Evolutionary conservation across 164 flowering plant species (phyloP), one percentile per base, ranked within the genome.

Genomic region (Stephania cephalantha): DNA sequence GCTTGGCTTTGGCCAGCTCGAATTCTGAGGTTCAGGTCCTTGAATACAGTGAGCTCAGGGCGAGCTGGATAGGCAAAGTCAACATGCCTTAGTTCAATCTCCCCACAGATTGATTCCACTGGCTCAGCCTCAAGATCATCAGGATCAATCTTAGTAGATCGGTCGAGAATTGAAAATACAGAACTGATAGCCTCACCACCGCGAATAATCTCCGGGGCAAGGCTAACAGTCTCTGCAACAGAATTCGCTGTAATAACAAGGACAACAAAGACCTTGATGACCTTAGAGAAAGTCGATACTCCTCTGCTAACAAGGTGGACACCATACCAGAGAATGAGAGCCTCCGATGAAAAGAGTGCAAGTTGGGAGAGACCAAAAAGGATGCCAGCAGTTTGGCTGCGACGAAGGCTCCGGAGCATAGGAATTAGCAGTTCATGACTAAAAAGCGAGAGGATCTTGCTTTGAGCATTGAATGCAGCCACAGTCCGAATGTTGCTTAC

Each of bases 401-500:
- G 91, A 22, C 86, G 84, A 22, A 94, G 87, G 85, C 95, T 91
- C 46, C 78, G 84, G 1, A 44, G 79, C 72, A 90, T 94, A 1
- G 99, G 99, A 50, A 88, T 72, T 9, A 87, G 88, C 46, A 96
- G 98, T 84, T 96, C 97, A 9, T 90, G 80, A 75, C 86, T 74
- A 78, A 96, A 96, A 25, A 96, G 86, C 17, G 90, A 88, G 22
- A 96, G 92, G 79, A 96, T 88, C 83, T 94, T 96, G 50, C 86
- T 85, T 74, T 96, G 99, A 6, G 98, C 97, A 83, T 96, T 96
- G 85, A 96, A 96, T n/a, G 99, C 99, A 7, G 98, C 98, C 25
- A 96, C 99, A 0, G 98, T 94, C 58, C 98, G 82, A 75, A 96
- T 96, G 83, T 96, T 96, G 94, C 97, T 96, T 76, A 96, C 98